Evolutionary conservation across 257 asterid genomes (phyloP).

Genomic region (Cynanchum wilfordii): DNA sequence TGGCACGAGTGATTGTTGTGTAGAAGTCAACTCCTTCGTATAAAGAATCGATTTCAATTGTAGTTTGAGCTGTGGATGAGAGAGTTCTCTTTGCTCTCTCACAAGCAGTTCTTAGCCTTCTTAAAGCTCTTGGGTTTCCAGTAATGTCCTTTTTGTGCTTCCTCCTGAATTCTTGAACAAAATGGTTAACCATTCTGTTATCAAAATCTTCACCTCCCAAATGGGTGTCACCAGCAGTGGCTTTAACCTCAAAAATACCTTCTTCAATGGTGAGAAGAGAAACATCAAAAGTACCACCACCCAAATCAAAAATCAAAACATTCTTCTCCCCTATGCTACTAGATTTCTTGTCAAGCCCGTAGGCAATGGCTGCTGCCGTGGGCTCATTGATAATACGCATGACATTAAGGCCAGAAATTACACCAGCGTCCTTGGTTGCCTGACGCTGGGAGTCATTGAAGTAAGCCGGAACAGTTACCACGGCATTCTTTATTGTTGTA

Average conservation of each 20-base stretch:
- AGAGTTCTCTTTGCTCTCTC: conserved; percentile 11
- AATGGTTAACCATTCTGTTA: conserved; percentile 28
- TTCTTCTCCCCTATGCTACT: conserved; percentile 21
- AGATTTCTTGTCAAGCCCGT: conserved; percentile 16
- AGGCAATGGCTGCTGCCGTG: conserved; percentile 17
- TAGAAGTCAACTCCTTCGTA: conserved; percentile 19
- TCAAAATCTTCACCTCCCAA: conserved; percentile 37
- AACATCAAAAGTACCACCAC: conserved; percentile 23
- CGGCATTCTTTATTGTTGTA: conserved; percentile 16
- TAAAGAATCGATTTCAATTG: conserved; percentile 20
- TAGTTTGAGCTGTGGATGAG: conserved; percentile 27
- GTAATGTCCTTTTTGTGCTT: conserved; percentile 14
- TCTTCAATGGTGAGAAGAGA: conserved; percentile 20
- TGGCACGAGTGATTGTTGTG: conserved; percentile 18
- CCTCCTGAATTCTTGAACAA: conserved; percentile 18
- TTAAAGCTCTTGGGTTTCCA: conserved; percentile 14
- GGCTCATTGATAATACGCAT: conserved; percentile 11
- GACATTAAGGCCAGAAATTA: conserved; percentile 22
- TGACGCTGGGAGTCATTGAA: conserved; percentile 18
- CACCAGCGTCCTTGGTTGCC: conserved; percentile 30
- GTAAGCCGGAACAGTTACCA: too few species aligned
- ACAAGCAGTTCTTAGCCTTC: conserved; percentile 27
- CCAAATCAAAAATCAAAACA: conserved; percentile 26
- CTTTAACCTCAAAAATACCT: conserved; percentile 29
- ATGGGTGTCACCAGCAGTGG: conserved; percentile 30